A percentile compares a stretch with the other conserved stretches of the same genome.
These are phyloP conservation scores for Tephrocybe sp. DNA, from an alignment of 768 basidiomycete genomes.

Conservation along the genomic window DNA sequence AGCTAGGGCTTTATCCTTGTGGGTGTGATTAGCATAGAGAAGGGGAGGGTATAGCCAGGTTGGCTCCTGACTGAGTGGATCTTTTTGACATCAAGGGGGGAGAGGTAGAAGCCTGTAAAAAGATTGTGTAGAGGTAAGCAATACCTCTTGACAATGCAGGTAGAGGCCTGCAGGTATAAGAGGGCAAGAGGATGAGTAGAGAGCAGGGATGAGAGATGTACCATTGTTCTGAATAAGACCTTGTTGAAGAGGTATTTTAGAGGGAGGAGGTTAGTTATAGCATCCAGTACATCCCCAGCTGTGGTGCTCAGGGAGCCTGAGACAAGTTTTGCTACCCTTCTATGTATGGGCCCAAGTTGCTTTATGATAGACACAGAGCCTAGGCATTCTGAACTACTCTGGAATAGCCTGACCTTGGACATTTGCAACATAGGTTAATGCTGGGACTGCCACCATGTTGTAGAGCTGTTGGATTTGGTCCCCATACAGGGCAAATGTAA, in stretches of 20 bases:
- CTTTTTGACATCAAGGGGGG: background rate
- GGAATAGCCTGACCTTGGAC: background rate
- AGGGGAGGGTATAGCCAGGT: slow-evolving; percentile 5
- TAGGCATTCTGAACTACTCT: background rate
- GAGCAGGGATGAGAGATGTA: slow-evolving; percentile 3
- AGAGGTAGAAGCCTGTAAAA: background rate
- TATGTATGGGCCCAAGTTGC: slow-evolving; percentile 3
- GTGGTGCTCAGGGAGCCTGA: slow-evolving; percentile 8
- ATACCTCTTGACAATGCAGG: slow-evolving; percentile 3
- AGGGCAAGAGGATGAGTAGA: too few relatives aligned
- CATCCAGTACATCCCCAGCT: slow-evolving; percentile 5
- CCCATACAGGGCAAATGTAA: too few relatives aligned
- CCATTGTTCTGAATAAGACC: background rate
- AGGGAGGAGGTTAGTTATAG: slow-evolving; percentile 8
- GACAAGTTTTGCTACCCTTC: background rate
- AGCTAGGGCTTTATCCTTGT: background rate
- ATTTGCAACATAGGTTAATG: slow-evolving; percentile 4
- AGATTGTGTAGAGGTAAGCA: slow-evolving; percentile 11
- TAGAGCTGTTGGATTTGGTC: slow-evolving; percentile 13
- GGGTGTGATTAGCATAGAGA: slow-evolving; percentile 1
- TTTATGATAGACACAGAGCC: slow-evolving; percentile 4
- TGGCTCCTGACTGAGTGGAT: background rate
- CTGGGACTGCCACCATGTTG: slow-evolving; percentile 7
- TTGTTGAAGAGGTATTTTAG: background rate
- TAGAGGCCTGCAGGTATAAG: slow-evolving; percentile 6